A percentile compares a stretch with the other conserved stretches of the same genome.
Evolutionary conservation across 192 early-diverging fungal genomes (phyloP).

Genomic region (Mortierella antarctica): DNA sequence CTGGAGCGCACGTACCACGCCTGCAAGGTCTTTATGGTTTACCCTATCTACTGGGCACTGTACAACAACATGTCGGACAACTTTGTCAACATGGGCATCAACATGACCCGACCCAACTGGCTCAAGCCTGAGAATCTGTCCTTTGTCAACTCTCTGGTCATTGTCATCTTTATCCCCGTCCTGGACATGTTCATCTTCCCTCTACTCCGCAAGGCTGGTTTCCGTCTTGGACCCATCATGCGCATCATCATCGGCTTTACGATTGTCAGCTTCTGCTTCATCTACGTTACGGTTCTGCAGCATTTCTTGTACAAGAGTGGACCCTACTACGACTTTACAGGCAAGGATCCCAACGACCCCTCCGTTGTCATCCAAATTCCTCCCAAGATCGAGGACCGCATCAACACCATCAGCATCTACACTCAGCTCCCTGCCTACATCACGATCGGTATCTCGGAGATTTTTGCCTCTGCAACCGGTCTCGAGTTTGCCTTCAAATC

Average conservation of each 20-base stretch:
- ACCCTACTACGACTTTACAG: constrained; percentile 63
- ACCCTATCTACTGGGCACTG: constrained; percentile 73
- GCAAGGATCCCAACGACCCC: constrained; percentile 45
- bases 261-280: constrained; percentile 66
- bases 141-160: constrained; percentile 61
- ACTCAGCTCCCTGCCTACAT: constrained; percentile 69
- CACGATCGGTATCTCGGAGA: constrained; percentile 67
- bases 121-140: constrained; percentile 49
- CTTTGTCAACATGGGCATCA: constrained; percentile 69
- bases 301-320: constrained; percentile 66
- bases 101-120: constrained; percentile 59
- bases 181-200: constrained; percentile 70
- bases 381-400: background rate
- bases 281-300: constrained; percentile 69
- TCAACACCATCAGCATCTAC: constrained; percentile 66
- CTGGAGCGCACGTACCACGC: constrained; percentile 63
- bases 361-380: constrained; percentile 9
- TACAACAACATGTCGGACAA: constrained; percentile 75
- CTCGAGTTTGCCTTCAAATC: constrained; percentile 73
- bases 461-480: constrained; percentile 71
- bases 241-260: constrained; percentile 70
- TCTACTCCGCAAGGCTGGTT: constrained; percentile 64
- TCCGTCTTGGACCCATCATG: constrained; percentile 66
- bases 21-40: constrained; percentile 74
- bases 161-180: constrained; percentile 69